Evolutionary conservation across 768 basidiomycete genomes (phyloP), one percentile per base, ranked within the genome.

Genomic region (Trametes elegans): DNA sequence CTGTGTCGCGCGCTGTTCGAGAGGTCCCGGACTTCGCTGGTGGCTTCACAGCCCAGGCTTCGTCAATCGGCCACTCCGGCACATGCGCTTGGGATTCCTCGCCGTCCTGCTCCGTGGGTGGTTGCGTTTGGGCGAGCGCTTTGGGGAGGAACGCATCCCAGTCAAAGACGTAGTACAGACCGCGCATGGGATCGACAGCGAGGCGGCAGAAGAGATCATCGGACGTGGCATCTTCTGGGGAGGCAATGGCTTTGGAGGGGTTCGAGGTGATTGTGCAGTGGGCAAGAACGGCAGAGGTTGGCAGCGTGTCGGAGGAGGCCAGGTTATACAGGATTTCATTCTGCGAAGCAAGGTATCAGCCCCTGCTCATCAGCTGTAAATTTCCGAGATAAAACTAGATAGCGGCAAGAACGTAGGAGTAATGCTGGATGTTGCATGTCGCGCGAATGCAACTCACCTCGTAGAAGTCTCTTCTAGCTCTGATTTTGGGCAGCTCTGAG

Each of bases 241-340:
- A 2, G 48, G 36, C 10, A 38, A 46, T 23, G 2, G 32, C 28
- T 7, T 39, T n/a, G 27, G 55, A 34, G 21, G 55, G 42, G 7
- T 31, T 31, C 26, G 64, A 60, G 27, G 87, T 76, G 11, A 68
- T 57, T 13, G 66, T 68, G 63, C 87, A 89, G 48, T 67, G 78
- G 10, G 74, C 72, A 18, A 82, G 62, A 36, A 90, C 75, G 39
- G 74, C 72, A 14, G 76, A 73, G 5, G 86, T 79, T 13, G 74
- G 71, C 14, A 88, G 61, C 35, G 79, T 71, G 21, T 73, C 80
- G 38, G 72, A 74, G 5, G 76, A 74, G 28, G 73, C 60, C 21
- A 88, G 68, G 8, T 44, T 48, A 45, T 86, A 87, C 62, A 88
- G 90, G 7, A 91, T 77, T 68, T 92, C 90, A 59, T 88, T 87